Conservation (phyloP, 495 filamentous ascomycete species). For the Lasiosphaeria ovina region DNA sequence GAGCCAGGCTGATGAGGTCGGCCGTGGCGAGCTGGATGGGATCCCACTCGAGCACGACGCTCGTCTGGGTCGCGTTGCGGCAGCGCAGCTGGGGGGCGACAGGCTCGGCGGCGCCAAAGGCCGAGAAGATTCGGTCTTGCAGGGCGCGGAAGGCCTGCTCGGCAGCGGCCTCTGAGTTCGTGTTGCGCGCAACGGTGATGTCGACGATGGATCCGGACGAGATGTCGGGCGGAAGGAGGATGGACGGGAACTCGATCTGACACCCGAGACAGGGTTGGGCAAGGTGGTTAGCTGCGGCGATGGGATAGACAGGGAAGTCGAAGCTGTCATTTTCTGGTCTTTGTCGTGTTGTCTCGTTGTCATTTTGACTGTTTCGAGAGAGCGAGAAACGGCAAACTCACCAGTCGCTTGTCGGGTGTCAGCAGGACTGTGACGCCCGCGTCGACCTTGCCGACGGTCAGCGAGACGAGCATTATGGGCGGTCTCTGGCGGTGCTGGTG, state of each 20-base stretch:
- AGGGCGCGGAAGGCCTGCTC: constrained; percentile 73
- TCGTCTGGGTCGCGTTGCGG: constrained; percentile 94
- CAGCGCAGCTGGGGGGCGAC: constrained; percentile 77
- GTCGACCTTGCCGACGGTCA: constrained; percentile 99
- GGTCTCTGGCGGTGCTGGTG: background rate
- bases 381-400: constrained; percentile 58
- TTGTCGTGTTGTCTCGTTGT: too few species aligned
- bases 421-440: constrained; percentile 95
- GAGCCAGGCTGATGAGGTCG: constrained; percentile 77
- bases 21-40: constrained; percentile 90
- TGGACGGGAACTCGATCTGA: constrained; percentile 99
- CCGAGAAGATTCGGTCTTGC: constrained; percentile 79
- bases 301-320: background rate
- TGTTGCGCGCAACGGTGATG: constrained; percentile 91
- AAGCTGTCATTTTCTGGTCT: too few species aligned
- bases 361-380: too few species aligned
- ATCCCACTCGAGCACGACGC: constrained; percentile 97
- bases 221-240: constrained; percentile 92
- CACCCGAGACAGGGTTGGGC: background rate
- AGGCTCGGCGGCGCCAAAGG: constrained; percentile 83
- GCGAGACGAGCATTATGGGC: constrained; percentile 81
- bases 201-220: constrained; percentile 95
- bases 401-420: constrained; percentile 94
- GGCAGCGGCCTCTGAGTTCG: constrained; percentile 68
- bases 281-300: constrained; percentile 3